Evolutionary conservation across 1,284 basidiomycete species (phyloP).

Genomic region (Marasmius sp.): DNA sequence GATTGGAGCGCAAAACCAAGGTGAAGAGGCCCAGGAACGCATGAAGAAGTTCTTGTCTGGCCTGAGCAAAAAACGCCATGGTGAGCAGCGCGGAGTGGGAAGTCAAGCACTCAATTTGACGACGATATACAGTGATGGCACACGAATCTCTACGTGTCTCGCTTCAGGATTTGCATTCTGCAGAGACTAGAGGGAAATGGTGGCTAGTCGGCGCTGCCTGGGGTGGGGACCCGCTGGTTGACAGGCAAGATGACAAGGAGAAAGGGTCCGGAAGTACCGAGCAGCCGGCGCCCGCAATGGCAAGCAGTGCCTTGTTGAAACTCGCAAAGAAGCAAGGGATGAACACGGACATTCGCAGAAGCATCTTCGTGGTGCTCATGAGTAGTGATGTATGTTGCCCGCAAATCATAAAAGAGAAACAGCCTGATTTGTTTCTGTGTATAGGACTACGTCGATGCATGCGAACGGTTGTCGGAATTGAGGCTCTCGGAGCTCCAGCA

Average conservation of each 20-base stretch:
- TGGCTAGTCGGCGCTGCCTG: conserved; percentile 98
- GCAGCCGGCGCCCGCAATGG: conserved; percentile 25
- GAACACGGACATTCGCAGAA: conserved; percentile 94
- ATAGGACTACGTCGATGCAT: conserved; percentile 93
- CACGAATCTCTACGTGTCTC: conserved; percentile 85
- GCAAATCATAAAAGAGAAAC: background rate
- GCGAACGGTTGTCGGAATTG: conserved; percentile 81
- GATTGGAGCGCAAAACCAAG: conserved; percentile 56
- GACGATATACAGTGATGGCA: conserved; percentile 57
- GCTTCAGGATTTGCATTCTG: conserved; percentile 82
- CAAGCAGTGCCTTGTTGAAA: conserved; percentile 62
- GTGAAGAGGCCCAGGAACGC: conserved; percentile 72
- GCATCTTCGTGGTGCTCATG: conserved; percentile 92
- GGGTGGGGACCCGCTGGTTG: conserved; percentile 87
- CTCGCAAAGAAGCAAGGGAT: conserved; percentile 94
- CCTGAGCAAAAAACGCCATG: conserved; percentile 74
- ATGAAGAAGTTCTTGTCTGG: conserved; percentile 84
- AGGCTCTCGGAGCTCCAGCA: conserved; percentile 90
- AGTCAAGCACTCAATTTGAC: background rate
- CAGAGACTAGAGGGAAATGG: conserved; percentile 93
- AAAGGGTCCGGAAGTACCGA: conserved; percentile 15
- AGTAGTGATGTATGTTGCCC: conserved; percentile 75
- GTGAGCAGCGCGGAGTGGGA: conserved; percentile 34
- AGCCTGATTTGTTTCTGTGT: background rate
- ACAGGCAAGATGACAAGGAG: conserved; percentile 47